Percentiles rank a stretch among this genome's conserved stretches.
Evolutionary conservation across 768 basidiomycete genomes (phyloP).

Genomic region (Pulveroboletus ravenelii): DNA sequence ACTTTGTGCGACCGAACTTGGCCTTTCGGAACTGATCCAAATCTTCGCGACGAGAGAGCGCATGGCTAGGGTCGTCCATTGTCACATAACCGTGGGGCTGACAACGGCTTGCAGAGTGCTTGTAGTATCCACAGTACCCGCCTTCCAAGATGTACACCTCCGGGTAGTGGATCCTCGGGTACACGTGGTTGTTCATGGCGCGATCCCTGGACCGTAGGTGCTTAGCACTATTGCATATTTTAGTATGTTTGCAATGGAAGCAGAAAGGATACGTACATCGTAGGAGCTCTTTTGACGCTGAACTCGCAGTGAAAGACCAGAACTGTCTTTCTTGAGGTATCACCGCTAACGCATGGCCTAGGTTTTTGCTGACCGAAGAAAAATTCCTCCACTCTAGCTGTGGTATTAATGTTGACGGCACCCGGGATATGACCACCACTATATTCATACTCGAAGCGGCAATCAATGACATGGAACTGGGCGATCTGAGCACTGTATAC

Average conservation of each 20-base stretch:
- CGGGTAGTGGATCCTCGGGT: slow-evolving; percentile 92
- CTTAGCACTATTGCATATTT: slow-evolving; percentile 63
- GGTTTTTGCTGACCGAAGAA: slow-evolving; percentile 65
- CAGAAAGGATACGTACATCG: slow-evolving; percentile 59
- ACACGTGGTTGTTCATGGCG: slow-evolving; percentile 78
- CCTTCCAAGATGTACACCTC: slow-evolving; percentile 97
- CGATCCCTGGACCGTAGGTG: slow-evolving; percentile 89
- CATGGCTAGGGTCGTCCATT: slow-evolving; percentile 92
- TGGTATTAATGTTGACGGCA: slow-evolving; percentile 88
- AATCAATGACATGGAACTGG: slow-evolving; percentile 83
- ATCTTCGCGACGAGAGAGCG: slow-evolving; percentile 75
- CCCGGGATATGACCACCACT: slow-evolving; percentile 89
- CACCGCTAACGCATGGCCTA: slow-evolving; percentile 68
- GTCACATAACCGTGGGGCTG: slow-evolving; percentile 78
- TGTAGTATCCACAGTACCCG: slow-evolving; percentile 88
- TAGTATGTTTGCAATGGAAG: neutral
- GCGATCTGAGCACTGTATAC: slow-evolving; percentile 59
- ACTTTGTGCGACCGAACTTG: slow-evolving; percentile 86
- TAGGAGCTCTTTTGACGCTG: slow-evolving; percentile 90
- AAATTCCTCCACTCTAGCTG: slow-evolving; percentile 72
- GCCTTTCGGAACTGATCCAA: slow-evolving; percentile 87
- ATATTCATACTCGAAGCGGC: slow-evolving; percentile 97
- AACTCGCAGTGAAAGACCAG: slow-evolving; percentile 99
- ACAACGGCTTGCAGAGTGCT: slow-evolving; percentile 63
- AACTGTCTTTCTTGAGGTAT: slow-evolving; percentile 69